Percentiles rank a stretch among this genome's conserved stretches.
These are phyloP conservation scores for Endotrypanum monterogeii DNA, from an alignment of 208 protist genomes.

Conservation along the genomic window DNA sequence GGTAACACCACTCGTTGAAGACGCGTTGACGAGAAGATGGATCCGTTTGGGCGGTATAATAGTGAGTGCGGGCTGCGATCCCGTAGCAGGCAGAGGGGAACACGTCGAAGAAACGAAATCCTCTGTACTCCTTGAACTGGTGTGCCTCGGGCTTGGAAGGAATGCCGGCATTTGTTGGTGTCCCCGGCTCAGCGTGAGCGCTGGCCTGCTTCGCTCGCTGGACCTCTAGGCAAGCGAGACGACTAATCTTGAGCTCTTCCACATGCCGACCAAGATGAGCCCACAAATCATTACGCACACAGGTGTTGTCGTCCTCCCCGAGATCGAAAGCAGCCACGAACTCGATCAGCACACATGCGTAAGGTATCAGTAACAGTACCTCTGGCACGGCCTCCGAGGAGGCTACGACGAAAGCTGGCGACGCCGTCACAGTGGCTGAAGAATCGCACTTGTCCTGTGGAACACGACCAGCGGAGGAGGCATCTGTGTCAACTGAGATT, in stretches of 20 bases:
- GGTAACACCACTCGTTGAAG: slow-evolving; percentile 51
- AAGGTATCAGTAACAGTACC: slow-evolving; percentile 52
- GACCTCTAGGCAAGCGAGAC: slow-evolving; percentile 19
- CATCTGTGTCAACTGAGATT: background rate
- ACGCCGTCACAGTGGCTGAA: background rate
- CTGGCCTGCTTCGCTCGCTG: slow-evolving; percentile 4
- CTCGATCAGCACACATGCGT: slow-evolving; percentile 62
- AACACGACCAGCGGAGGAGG: background rate
- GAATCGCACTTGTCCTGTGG: too few species aligned
- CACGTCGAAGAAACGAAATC: slow-evolving; percentile 31
- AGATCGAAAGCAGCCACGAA: slow-evolving; percentile 48
- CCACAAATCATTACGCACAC: slow-evolving; percentile 21
- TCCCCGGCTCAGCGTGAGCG: background rate
- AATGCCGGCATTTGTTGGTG: background rate
- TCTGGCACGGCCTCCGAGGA: slow-evolving; percentile 8
- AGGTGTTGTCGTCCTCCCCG: slow-evolving; percentile 13
- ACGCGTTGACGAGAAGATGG: slow-evolving; percentile 22
- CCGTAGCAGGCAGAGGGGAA: slow-evolving; percentile 31
- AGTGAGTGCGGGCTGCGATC: slow-evolving; percentile 17
- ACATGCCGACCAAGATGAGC: slow-evolving; percentile 9
- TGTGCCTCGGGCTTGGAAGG: background rate
- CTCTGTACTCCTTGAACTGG: slow-evolving; percentile 17
- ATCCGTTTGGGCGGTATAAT: slow-evolving; percentile 24
- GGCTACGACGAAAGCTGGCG: slow-evolving; percentile 6
- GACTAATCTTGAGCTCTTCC: slow-evolving; percentile 11